Evolutionary conservation across 805 yeast species (phyloP), one percentile per base, ranked within the genome.

Genomic region (Starmerella bombi): DNA sequence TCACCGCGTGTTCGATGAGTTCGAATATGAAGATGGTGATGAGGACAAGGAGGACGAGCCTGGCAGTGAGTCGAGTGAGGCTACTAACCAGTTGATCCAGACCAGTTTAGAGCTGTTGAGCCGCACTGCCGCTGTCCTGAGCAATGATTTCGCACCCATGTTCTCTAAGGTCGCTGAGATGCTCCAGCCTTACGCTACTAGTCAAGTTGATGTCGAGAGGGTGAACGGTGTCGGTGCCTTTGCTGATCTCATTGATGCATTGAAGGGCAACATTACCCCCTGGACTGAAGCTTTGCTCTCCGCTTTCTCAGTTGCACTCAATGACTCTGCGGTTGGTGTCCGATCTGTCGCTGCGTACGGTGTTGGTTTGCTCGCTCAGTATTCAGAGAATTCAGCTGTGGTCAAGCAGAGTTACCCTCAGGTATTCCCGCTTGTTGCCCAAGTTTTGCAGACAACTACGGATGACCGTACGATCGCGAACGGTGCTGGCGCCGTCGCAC

Each of bases 301-400:
- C 25, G 66, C 78, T 30, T 79, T 91, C 58, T 66, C 72, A 37
- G 69, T 74, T 44, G 76, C 79, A 50, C 68, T 88, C 46, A 70
- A 79, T 42, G 75, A 75, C 56, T 85, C 80, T 58, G 67, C 81
- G 48, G 94, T 84, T 57, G 50, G 47, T 14, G 96, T 84, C 44
- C 80, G 88, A 63, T 86, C 94, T 53, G 82, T 85, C 53, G 88
- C 96, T 38, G 95, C 96, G 15, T 91, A 84, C 59, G 98, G 97
- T 67, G 75, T 82, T 51, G 98, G 98, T 53, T 62, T 85, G 45
- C 62, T 85, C 45, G 60, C 75, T 45, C 74, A 72, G 54, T 52
- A 63, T 61, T 60, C 71, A 36, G 65, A 68, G 53, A 53, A 70
- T 42, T 65, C 77, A 22, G 62, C 62, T 41, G 81, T 77, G 53